Evolutionary conservation across 2,329 filamentous ascomycete genomes (phyloP).

Genomic region (Fusarium sp.): DNA sequence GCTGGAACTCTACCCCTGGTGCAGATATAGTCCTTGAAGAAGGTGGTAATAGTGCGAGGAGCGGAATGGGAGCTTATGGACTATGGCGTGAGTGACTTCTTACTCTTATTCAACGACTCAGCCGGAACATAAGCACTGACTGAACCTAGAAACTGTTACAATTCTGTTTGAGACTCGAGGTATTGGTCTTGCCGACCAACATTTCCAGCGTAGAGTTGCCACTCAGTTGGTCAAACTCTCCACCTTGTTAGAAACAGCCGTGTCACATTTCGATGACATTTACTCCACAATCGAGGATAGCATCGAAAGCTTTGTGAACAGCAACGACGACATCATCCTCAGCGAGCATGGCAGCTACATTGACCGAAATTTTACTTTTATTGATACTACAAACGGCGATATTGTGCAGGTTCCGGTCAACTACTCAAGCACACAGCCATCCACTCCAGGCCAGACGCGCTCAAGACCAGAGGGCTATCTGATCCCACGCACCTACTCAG

Average conservation of each 20-base stretch:
- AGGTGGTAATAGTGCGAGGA: not conserved
- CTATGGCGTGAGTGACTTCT: not conserved
- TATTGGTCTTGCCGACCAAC: not conserved
- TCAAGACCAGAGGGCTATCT: not conserved
- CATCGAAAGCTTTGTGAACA: not conserved
- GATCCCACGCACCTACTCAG: not conserved
- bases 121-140: not conserved
- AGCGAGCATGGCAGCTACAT: not conserved
- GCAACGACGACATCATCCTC: not conserved
- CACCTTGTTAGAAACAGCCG: not conserved
- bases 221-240: constrained; percentile 4
- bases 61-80: constrained; percentile 3
- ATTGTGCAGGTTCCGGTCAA: constrained; percentile 1
- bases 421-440: constrained; percentile 1
- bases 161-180: not conserved
- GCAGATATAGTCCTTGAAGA: not conserved
- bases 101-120: not conserved
- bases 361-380: not conserved
- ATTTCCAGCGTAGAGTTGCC: constrained; percentile 2
- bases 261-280: not conserved
- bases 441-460: not conserved
- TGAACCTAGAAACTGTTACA: not conserved
- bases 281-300: not conserved
- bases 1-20: constrained; percentile 4
- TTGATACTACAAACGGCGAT: not conserved